Base-by-base conservation (phyloP, 2,329 filamentous ascomycete genomes). In the Ascochyta lentis region DNA sequence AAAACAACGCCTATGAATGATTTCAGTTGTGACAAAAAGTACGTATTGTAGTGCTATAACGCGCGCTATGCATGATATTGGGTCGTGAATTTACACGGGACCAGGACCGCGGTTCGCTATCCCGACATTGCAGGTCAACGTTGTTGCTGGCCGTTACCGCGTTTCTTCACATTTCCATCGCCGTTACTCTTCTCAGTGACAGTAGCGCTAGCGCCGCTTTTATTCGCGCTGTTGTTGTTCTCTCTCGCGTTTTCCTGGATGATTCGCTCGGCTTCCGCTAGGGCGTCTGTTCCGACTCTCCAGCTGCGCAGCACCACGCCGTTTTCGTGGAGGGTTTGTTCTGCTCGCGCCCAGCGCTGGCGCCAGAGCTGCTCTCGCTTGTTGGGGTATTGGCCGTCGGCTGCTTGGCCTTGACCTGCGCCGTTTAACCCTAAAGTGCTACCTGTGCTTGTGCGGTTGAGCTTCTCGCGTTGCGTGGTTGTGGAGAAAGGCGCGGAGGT, bases 281-380 rank as follows among this genome's bases (percentile, higher is more conserved):
- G 80, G 7, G 91, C 88, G 77, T 95, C 91, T 26, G 81, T 79
- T 0, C 91, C 91, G 10, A 83, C 83, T 38, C 89, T 81, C 91
- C 91, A 95, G 19, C 84, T 91, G 60, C 89, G 85, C 33, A 95
- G 71, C 61, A 83, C 78, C 0, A 95, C 88, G 4, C 88, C 88
- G 35, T 86, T 79, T 5, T 80, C 77, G n/a, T 85, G 84, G 9
- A 94, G 79, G 27, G 86, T 78, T 38, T 80, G 78, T 60, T 89
- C 86, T 3, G 90, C 90, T 40, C 84, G 79, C 38, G 82, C 83
- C 77, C 90, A 84, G 37, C 91, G 79, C 52, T 87, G 83, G 58
- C 82, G 80, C 91, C 90, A 95, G 43, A 92, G 69, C 56, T 89
- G 87, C 51, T 92, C 79, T 61, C 90, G 89, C 77, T 89, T 91